Evolutionary conservation across 495 filamentous ascomycete genomes (phyloP).

Genomic region (Geopyxis carbonaria): DNA sequence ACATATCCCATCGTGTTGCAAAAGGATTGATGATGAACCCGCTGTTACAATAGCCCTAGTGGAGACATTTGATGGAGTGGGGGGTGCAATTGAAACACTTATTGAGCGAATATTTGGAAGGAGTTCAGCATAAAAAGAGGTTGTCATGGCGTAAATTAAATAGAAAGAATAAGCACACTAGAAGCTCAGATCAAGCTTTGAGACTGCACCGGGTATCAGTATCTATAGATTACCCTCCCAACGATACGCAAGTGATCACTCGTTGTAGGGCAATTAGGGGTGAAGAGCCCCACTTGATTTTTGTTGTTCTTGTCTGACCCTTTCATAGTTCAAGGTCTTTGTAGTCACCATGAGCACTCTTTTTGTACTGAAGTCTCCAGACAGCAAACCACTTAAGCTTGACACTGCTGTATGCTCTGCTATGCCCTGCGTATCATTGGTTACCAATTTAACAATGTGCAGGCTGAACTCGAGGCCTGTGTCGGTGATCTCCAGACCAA

Average conservation of each 20-base stretch:
- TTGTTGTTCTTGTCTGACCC: too few relatives aligned
- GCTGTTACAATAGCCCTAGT: conserved; percentile 36
- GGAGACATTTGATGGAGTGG: conserved; percentile 29
- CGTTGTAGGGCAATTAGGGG: too few relatives aligned
- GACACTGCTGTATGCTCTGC: conserved; percentile 40
- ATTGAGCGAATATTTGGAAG: conserved; percentile 74
- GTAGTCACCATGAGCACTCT: conserved; percentile 31
- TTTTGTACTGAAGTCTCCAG: conserved; percentile 51
- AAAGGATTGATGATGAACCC: conserved; percentile 34
- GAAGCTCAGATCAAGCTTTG: too few relatives aligned
- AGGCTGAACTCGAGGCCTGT: conserved; percentile 67
- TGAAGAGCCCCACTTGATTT: too few relatives aligned
- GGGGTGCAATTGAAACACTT: conserved; percentile 52
- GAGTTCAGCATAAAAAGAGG: conserved; percentile 45
- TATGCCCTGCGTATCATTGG: background rate
- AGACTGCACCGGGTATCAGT: too few relatives aligned
- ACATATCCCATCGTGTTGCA: conserved; percentile 37
- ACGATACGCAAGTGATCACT: too few relatives aligned
- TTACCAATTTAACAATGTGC: background rate
- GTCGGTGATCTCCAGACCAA: conserved; percentile 54
- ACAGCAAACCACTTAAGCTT: conserved; percentile 79
- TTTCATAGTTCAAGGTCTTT: too few relatives aligned
- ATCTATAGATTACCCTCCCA: too few relatives aligned
- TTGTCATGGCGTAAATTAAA: too few relatives aligned
- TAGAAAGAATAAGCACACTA: too few relatives aligned